Conservation (phyloP, 306 rosid species). For the Lathyrus tuberosus region DNA sequence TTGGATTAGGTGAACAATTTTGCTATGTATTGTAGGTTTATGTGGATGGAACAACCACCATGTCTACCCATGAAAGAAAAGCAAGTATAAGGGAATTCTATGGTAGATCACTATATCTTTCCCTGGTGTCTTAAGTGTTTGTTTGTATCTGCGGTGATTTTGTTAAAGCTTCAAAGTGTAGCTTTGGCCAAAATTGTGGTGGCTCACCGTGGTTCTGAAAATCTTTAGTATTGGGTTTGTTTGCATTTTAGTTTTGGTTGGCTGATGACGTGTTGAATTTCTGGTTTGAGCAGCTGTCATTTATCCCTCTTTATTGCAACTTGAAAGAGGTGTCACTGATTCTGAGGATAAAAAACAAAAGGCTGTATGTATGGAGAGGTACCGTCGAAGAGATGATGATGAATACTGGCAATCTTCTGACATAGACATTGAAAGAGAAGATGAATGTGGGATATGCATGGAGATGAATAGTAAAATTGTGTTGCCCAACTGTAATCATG, state of each 20-base stretch:
- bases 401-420: constrained; percentile 63
- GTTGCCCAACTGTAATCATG: constrained; percentile 93
- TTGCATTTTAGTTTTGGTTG: constrained; percentile 24
- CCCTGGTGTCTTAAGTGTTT: not conserved
- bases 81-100: constrained; percentile 96
- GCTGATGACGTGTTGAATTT: constrained; percentile 37
- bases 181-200: no score
- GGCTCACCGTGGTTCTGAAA: no score
- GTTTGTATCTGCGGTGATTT: no score
- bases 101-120: constrained; percentile 54
- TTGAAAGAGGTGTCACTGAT: constrained; percentile 78
- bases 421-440: constrained; percentile 85
- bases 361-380: constrained; percentile 89
- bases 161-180: no score
- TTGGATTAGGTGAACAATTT: constrained; percentile 38
- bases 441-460: constrained; percentile 98
- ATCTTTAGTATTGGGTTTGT: not conserved
- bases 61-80: constrained; percentile 94
- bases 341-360: constrained; percentile 85
- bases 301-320: constrained; percentile 91
- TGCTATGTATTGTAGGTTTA: constrained; percentile 65
- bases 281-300: constrained; percentile 68
- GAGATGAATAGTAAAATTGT: constrained; percentile 86
- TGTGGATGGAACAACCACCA: constrained; percentile 97
- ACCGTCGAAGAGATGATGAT: constrained; percentile 80